A percentile compares a stretch with the other conserved stretches of the same genome.
Evolutionary conservation across 2,329 filamentous ascomycete genomes (phyloP).

Genomic region (Phoma herbarum): DNA sequence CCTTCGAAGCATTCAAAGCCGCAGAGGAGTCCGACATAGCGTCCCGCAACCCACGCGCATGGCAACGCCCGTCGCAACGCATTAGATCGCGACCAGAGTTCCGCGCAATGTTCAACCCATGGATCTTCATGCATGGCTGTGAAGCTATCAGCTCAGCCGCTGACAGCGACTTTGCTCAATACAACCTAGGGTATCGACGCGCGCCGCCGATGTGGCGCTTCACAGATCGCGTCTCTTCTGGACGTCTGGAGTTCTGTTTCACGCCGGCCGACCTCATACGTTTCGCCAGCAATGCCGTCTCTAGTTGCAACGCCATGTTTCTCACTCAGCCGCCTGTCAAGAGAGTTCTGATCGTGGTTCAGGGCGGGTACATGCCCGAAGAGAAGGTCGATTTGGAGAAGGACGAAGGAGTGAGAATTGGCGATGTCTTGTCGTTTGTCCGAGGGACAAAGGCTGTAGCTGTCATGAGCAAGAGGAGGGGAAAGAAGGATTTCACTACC

Average conservation of each 20-base stretch:
- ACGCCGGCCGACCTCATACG: not conserved
- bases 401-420: not conserved
- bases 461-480: not conserved
- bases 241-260: constrained; percentile 3
- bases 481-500: not conserved
- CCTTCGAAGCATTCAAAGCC: not conserved
- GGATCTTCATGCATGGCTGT: constrained; percentile 6
- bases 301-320: constrained; percentile 1
- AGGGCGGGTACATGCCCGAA: not conserved
- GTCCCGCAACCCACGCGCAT: not conserved
- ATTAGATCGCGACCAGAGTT: constrained; percentile 3
- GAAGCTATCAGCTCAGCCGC: not conserved
- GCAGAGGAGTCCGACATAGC: constrained; percentile 7
- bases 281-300: not conserved
- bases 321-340: constrained; percentile 7
- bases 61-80: not conserved
- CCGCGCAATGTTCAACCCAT: constrained; percentile 10
- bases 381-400: constrained; percentile 3
- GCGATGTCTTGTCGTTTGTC: not conserved
- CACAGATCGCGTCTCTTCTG: constrained; percentile 7
- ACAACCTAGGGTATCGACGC: not conserved
- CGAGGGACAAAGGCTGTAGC: not conserved
- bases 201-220: not conserved
- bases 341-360: not conserved
- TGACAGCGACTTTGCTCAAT: not conserved